Evolutionary conservation across 192 early-diverging fungal genomes (phyloP), one percentile per base, ranked within the genome.

Genomic region (Gryganskiella cystojenkinii): DNA sequence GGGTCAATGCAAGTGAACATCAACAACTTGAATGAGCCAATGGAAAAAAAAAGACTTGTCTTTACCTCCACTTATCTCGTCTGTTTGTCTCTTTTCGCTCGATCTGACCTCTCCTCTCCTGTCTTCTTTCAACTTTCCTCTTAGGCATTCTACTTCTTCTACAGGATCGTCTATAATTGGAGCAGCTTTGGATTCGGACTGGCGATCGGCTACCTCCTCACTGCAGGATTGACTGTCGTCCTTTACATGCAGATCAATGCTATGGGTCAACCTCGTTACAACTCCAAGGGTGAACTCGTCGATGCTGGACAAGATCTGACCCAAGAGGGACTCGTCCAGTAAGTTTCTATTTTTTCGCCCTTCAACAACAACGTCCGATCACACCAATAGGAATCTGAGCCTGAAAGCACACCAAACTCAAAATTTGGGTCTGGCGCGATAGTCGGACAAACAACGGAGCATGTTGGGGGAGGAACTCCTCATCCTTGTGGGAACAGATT

Each of bases 161-260:
- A 80, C 74, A 82, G 88, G 49, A 79, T 88, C 57, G 31, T 86
- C 25, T 85, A 81, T 52, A 75, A 82, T 64, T 91, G 81, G 82
- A 60, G 43, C 25, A 71, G 82, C 9, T 86, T 91, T 64, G 78
- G 79, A 34, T 63, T 80, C 25, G 76, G 69, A 19, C 68, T 81
- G 4, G 78, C 78, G 25, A 54, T 86, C 3, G 73, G 79, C 19
- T 87, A 86, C 56, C 56, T 53, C 19, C 2, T 71, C 14, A 87
- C 84, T 7, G 75, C 76, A 17, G 87, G 83, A 15, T 22, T 90
- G 24, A 84, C 80, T 17, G 45, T 86, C 11, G 79, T 80, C 34
- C 65, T 91, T 19, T 90, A 87, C 50, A 75, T 49, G 8, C 52
- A 84, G 44, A 76, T 91, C 66, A 68, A 80, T 15, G 56, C 67